phyloP scores from a whole-genome alignment of 306 rosid species.

The Medicago ruthenica region DNA sequence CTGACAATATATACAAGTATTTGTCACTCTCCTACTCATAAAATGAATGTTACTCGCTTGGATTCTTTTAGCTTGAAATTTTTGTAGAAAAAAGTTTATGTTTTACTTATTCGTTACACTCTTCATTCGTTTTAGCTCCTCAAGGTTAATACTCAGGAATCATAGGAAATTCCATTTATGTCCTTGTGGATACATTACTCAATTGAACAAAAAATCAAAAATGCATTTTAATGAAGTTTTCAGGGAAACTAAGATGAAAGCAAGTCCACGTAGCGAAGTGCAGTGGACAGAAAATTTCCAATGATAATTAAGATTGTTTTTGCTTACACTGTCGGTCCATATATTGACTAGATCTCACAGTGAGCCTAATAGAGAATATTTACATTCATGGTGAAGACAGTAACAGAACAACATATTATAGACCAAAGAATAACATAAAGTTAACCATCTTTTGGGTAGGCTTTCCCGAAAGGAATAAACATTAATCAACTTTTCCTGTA shows the following conservation, averaged over 20 bases:
- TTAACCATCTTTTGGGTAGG: conserved; percentile 14
- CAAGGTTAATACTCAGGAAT: not conserved
- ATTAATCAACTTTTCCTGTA: conserved; percentile 10
- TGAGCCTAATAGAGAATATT: conserved; percentile 22
- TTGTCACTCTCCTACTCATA: too few species aligned
- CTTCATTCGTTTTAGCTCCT: not conserved
- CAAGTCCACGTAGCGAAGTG: not conserved
- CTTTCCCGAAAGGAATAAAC: conserved; percentile 3
- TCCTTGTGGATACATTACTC: not conserved
- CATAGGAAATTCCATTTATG: conserved; percentile 1
- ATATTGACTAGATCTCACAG: conserved; percentile 20
- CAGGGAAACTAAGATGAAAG: conserved; percentile 6
- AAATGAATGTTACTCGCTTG: too few species aligned
- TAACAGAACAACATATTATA: conserved; percentile 12
- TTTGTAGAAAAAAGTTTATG: too few species aligned
- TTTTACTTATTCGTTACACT: too few species aligned
- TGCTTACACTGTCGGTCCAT: not conserved
- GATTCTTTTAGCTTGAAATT: too few species aligned
- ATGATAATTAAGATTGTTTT: not conserved
- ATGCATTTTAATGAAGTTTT: not conserved
- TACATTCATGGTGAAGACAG: conserved; percentile 36
- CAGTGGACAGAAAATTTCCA: conserved; percentile 18
- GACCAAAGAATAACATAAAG: conserved; percentile 11
- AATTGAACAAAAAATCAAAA: conserved; percentile 8
- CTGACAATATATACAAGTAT: too few species aligned